These are phyloP conservation scores for Fusarium nanum DNA, from an alignment of 2,329 filamentous ascomycete genomes.

Conservation along the genomic window DNA sequence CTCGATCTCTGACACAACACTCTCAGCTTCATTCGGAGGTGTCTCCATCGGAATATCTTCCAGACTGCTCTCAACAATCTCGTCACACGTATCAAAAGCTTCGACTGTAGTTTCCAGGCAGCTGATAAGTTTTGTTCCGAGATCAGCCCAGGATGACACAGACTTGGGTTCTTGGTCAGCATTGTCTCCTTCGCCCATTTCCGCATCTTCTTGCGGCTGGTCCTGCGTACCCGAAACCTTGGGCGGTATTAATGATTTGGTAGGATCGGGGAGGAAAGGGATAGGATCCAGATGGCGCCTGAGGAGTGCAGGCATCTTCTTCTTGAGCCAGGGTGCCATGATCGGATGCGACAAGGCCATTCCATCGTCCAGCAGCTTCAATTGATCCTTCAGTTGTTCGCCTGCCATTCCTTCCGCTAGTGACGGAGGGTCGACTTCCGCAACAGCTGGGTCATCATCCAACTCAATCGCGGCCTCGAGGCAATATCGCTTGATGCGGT, in stretches of 20 bases:
- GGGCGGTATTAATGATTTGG: constrained; percentile 53
- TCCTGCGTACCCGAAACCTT: constrained; percentile 29
- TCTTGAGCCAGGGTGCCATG: constrained; percentile 67
- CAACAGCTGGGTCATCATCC: constrained; percentile 72
- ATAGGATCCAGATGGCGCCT: constrained; percentile 69
- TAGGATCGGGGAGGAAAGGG: constrained; percentile 69
- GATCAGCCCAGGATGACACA: constrained; percentile 49
- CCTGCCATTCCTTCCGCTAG: constrained; percentile 73
- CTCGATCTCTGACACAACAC: constrained; percentile 20
- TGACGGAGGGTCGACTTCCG: constrained; percentile 71
- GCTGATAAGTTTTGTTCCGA: constrained; percentile 51
- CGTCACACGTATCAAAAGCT: constrained; percentile 49
- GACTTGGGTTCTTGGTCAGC: constrained; percentile 26
- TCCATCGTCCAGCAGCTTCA: constrained; percentile 65
- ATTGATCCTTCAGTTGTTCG: constrained; percentile 68
- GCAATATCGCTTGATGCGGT: constrained; percentile 69
- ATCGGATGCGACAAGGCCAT: constrained; percentile 70
- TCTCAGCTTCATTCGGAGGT: constrained; percentile 31
- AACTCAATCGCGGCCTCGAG: constrained; percentile 74
- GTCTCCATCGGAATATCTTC: constrained; percentile 45
- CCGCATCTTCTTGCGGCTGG: constrained; percentile 21
- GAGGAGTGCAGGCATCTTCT: constrained; percentile 62
- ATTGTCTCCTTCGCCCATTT: constrained; percentile 38
- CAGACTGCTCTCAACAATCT: constrained; percentile 43
- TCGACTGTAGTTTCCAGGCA: constrained; percentile 47